phyloP scores from a whole-genome alignment of 371 early-diverging fungal genomes.

The Haplosporangium sp. region DNA sequence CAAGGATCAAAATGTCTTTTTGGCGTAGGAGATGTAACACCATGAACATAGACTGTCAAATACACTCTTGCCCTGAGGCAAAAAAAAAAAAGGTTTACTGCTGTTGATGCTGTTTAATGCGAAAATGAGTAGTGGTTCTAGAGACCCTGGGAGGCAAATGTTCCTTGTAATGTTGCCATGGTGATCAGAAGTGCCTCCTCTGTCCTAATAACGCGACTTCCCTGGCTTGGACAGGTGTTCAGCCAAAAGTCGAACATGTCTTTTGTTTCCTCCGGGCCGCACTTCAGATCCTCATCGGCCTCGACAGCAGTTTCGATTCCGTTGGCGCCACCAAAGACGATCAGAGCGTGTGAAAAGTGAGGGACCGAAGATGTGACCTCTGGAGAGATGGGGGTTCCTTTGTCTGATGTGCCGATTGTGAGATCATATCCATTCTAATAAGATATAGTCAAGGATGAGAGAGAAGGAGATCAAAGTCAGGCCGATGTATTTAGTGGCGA shows the following conservation, averaged over 20 bases:
- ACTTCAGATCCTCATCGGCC: slow-evolving; percentile 73
- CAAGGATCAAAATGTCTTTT: slow-evolving; percentile 39
- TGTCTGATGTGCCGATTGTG: slow-evolving; percentile 76
- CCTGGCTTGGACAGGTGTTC: slow-evolving; percentile 70
- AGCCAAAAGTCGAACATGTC: slow-evolving; percentile 75
- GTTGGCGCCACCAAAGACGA: slow-evolving; percentile 78
- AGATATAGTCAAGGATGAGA: too few species aligned
- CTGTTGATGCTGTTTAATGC: too few species aligned
- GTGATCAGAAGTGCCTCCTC: slow-evolving; percentile 65
- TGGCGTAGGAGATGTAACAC: slow-evolving; percentile 20
- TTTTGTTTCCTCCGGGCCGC: slow-evolving; percentile 69
- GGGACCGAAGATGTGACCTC: slow-evolving; percentile 40
- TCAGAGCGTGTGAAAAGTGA: slow-evolving; percentile 64
- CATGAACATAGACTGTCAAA: background rate
- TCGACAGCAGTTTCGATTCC: slow-evolving; percentile 80
- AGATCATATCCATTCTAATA: slow-evolving; percentile 74
- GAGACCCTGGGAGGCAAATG: slow-evolving; percentile 30
- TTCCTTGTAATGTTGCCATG: slow-evolving; percentile 36
- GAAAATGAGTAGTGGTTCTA: background rate
- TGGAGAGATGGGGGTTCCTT: slow-evolving; percentile 61
- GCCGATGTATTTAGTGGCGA: background rate
- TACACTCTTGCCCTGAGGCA: background rate
- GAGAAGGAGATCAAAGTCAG: background rate
- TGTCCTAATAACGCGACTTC: slow-evolving; percentile 73
- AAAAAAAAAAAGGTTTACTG: too few species aligned